Evolutionary conservation across 1,139 yeast genomes (phyloP), one percentile per base, ranked within the genome.

Genomic region (Suzukiozyma palmioleophila): DNA sequence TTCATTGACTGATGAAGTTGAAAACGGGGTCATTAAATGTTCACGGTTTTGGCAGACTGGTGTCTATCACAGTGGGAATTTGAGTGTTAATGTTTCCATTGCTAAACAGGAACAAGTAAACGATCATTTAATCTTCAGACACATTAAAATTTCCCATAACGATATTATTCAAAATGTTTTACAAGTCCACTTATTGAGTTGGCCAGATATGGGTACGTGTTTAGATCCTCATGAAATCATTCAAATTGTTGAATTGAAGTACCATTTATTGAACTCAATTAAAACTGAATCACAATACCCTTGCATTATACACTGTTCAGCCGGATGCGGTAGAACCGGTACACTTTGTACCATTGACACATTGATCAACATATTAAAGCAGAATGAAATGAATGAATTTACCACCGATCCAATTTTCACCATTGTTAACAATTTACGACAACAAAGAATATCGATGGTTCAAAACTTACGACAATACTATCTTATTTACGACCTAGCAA

Each of bases 241-340:
- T 16, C 61, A 66, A 25, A 55, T 76, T 28, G 57, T 73, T 8
- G 55, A 59, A 8, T 54, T 76, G 51, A 76, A 73, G 47, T 51
- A 62, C 11, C 49, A 54, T 35, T 43, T 75, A 13, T 49, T 62
- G 40, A 39, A 53, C 11, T 36, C 43, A 3, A 42, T 56, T 4
- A 25, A 49, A 2, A 36, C 32, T 8, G 28, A 22, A 3, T 27
- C 26, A 3, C 51, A 49, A 13, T 56, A 52, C 41, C 82, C 85
- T 1, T 64, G 82, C 1, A 60, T 85, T 24, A 86, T 86, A 8
- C 96, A 88, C 58, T 87, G 96, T 57, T 81, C 90, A 4, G 96
- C 96, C 0, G 96, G 96, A 0, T 87, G 96, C 60, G 96, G 96
- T 2, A 75, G 96, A 48, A 87, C 96, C 0, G 96, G 96, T 2